Percentiles rank a stretch among this genome's conserved stretches.
These are phyloP conservation scores for Coniella lustricola DNA, from an alignment of 2,329 filamentous ascomycete species.

Conservation along the genomic window DNA sequence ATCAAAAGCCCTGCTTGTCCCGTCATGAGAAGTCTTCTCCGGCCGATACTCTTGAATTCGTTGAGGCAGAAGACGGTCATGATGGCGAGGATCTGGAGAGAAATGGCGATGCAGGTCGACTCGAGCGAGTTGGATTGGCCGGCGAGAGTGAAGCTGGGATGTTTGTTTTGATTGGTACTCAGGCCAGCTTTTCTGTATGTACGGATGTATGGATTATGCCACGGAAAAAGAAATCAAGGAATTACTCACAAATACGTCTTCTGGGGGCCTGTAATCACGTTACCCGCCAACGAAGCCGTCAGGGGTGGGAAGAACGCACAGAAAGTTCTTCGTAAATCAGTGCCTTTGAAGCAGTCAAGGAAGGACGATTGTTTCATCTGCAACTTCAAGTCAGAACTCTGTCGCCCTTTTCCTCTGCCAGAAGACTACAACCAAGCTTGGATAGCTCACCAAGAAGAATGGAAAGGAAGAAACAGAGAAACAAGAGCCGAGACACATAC, in stretches of 20 bases:
- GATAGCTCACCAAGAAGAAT: background rate
- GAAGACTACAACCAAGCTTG: background rate
- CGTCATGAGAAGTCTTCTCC: background rate
- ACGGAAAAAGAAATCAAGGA: too few relatives aligned
- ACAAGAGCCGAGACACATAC: background rate
- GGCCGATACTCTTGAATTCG: background rate
- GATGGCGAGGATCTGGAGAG: background rate
- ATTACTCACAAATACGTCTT: background rate
- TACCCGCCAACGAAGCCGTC: constrained; percentile 1
- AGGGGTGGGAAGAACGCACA: background rate
- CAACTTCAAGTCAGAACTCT: too few relatives aligned
- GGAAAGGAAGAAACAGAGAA: background rate
- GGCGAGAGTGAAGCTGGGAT: background rate
- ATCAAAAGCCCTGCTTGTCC: background rate
- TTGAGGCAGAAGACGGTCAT: background rate
- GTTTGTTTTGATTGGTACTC: background rate
- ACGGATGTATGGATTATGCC: too few relatives aligned
- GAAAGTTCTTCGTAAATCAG: background rate
- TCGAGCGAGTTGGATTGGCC: constrained; percentile 1
- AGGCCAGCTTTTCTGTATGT: background rate
- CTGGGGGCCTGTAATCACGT: constrained; percentile 1
- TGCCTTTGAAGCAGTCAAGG: background rate
- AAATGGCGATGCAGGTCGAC: constrained; percentile 1
- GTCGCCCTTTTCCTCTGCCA: background rate
- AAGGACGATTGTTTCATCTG: constrained; percentile 1